Base-by-base conservation (phyloP, 1,284 basidiomycete genomes). In the Cutaneotrichosporon mucoides region DNA sequence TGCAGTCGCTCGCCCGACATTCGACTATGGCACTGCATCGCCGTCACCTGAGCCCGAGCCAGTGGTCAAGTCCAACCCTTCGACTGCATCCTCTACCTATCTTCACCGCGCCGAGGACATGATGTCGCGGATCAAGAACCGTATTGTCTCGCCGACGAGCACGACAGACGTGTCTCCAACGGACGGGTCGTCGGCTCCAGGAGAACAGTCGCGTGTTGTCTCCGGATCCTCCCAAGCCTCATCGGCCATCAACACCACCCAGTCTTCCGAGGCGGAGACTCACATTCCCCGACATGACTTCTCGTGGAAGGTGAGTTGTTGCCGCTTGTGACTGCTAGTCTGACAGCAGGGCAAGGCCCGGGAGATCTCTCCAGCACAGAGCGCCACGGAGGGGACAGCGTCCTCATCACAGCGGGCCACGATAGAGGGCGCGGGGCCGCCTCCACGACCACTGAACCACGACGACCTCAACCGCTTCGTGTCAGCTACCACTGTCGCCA, bases 391-490 rank as follows among this genome's bases (percentile, higher is more conserved):
- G 9, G 12, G 24, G 6, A 6, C 46, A 1, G 46, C 46, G 34
- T 2, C 46, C 3, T 36, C 46, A 7, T 24, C 34, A 11, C 34
- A 34, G 46, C 46, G 34, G 50, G 46, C 24, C 33, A 35, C 35
- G 46, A 13, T 60, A 4, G 60, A 59, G 37, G 60, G 58, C 11
- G 38, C 64, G 5, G 64, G 61, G 2, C 24, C 24, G 2, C 24
- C 24, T 24, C 24, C 24, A 2, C 64, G 35, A 10, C 64, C 63
- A 6, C 38, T 37, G 8, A n/a, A 65, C 44, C 55, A 68, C 44
- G 87, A 88, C 37, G 90, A 92, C 74, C 80, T 92, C 53, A 90
- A 88, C 68, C 86, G 91, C 37, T 90, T 89, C 70, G 89, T 92
- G 11, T 92, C 90, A 5, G 71, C 78, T 6, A 75, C 77, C 6